Base-by-base conservation (phyloP, 495 filamentous ascomycete genomes). In the Cercophora samala region DNA sequence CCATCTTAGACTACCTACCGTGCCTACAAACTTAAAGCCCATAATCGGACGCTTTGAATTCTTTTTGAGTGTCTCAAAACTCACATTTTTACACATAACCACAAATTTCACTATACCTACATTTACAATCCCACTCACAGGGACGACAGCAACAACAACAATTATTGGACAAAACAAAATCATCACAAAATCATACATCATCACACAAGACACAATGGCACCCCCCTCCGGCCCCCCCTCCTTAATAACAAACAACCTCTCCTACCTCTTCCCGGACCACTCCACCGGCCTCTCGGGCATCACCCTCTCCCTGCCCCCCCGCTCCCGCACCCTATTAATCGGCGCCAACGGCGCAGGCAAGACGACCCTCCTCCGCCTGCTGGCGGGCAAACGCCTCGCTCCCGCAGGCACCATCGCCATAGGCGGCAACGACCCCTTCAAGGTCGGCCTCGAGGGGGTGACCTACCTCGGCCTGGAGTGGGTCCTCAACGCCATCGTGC, bases 281-380 rank as follows among this genome's bases (percentile, higher is more conserved):
- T 86, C 87, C 19, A 83, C 82, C 9, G 95, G 93, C 63, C 83
- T 99, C 22, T 75, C 82, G 59, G 68, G 90, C 76, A 83, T 98
- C 69, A 80, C 76, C 66, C 85, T 99, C 58, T 77, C 84, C 67
- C 86, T 99, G 6, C 96, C 95, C 5, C 77, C 92, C 3, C 86
- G 89, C 58, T 93, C 90, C 68, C 91, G 96, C 68, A 97, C 93
- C 1, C 85, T 99, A 3, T 83, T 99, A 11, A 97, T 98, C 73
- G 95, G 95, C 74, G 95, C 96, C 66, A 99, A 99, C 78, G 95
- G 95, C 73, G 94, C 96, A 19, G 95, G 95, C 54, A 99, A 99
- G 75, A 98, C 96, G 22, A 98, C 95, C 3, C 88, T 99, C 37
- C 90, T 99, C 55, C 93, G 83, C 42, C 79, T 85, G 21, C 85